Conservation (phyloP, 208 protist species). For the Crithidia brevicula region DNA sequence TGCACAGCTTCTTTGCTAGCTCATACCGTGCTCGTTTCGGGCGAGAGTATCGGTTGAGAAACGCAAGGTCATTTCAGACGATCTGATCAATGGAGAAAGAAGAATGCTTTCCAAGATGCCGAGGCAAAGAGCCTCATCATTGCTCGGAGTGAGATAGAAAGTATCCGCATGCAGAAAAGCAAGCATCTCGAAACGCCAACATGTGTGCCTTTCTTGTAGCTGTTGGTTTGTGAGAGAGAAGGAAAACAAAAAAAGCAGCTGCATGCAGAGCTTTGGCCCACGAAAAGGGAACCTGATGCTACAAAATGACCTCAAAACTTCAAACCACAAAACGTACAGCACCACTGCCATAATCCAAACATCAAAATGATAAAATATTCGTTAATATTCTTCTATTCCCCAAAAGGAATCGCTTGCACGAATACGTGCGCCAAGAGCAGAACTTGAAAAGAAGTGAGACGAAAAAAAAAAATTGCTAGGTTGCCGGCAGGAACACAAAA, state of each 20-base stretch:
- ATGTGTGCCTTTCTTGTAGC: background rate
- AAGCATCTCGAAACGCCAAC: background rate
- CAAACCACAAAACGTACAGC: background rate
- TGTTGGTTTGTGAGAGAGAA: background rate
- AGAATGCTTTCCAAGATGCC: no score
- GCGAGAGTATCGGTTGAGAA: no score
- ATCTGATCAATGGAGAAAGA: no score
- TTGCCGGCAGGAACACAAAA: no score
- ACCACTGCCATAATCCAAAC: background rate
- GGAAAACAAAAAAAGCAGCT: conserved; percentile 1
- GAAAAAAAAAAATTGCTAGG: background rate
- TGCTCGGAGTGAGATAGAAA: no score
- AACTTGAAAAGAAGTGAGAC: background rate
- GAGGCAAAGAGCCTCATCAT: no score
- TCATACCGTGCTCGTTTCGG: no score
- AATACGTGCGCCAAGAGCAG: background rate
- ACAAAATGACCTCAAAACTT: background rate
- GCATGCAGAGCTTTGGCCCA: background rate
- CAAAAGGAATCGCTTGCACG: no score
- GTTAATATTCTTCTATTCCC: no score
- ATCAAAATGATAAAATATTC: background rate
- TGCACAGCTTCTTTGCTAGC: no score
- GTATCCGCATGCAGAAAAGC: no score
- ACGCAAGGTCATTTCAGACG: no score
- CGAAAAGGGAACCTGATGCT: background rate